phyloP scores from a whole-genome alignment of 768 basidiomycete genomes.

The Kwoniella dejecticola region DNA sequence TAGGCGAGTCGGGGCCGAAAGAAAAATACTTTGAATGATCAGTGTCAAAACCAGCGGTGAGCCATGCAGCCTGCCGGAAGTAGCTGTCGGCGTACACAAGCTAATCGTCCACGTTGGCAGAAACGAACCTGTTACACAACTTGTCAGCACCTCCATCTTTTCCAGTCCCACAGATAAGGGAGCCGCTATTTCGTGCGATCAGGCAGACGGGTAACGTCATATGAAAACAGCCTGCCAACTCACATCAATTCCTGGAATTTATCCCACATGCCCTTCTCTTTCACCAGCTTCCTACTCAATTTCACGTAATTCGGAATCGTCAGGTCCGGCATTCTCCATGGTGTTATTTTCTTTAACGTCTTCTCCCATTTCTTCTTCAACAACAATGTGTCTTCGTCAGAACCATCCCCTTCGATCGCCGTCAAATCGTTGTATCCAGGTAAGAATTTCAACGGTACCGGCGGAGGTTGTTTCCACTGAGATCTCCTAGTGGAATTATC shows the following conservation, averaged over 20 bases:
- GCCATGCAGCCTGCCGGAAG: no score
- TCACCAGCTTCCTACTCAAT: constrained; percentile 64
- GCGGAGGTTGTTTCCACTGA: constrained; percentile 23
- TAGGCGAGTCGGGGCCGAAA: no score
- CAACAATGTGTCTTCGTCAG: constrained; percentile 56
- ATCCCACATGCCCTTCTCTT: constrained; percentile 62
- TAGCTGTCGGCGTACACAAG: no score
- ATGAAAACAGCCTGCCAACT: constrained; percentile 28
- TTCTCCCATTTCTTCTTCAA: constrained; percentile 59
- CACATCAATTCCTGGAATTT: constrained; percentile 75
- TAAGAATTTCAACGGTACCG: constrained; percentile 41
- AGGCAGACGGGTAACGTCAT: background rate
- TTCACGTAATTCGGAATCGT: constrained; percentile 74
- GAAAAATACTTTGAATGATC: no score
- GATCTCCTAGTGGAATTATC: constrained; percentile 7
- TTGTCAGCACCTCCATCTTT: no score
- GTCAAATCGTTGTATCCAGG: constrained; percentile 43
- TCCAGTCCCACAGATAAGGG: no score
- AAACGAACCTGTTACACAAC: background rate
- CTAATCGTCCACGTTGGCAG: constrained; percentile 1
- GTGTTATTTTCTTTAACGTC: constrained; percentile 58
- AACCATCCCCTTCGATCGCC: constrained; percentile 23
- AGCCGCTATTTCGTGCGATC: no score
- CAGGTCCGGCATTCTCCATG: constrained; percentile 74
- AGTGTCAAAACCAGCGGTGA: no score